Percentiles rank a stretch among this genome's conserved stretches.
These are phyloP conservation scores for Apiospora aurea DNA, from an alignment of 2,329 filamentous ascomycete genomes.

Conservation along the genomic window DNA sequence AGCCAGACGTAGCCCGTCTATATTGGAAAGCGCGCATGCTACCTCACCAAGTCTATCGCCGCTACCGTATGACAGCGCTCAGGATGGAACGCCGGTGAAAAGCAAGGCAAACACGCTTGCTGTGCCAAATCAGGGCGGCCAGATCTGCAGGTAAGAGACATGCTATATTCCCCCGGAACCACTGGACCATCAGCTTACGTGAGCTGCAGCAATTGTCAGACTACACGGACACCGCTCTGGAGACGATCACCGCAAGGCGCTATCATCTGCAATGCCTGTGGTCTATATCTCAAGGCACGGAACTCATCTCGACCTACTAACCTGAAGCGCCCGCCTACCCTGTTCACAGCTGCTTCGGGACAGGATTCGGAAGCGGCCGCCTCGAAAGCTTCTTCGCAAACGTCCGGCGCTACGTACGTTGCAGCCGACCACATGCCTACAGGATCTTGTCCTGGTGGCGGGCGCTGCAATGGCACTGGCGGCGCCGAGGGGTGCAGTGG, in stretches of 20 bases:
- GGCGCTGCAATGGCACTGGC: conserved; percentile 94
- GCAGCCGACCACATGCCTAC: conserved; percentile 75
- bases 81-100: conserved; percentile 22
- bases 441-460: conserved; percentile 95
- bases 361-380: conserved; percentile 50
- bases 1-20: conserved; percentile 24
- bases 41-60: conserved; percentile 28
- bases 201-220: conserved; percentile 82
- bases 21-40: conserved; percentile 25
- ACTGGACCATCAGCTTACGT: conserved; percentile 34
- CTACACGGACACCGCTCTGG: conserved; percentile 93
- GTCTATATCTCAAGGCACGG: conserved; percentile 90
- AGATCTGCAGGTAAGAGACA: conserved; percentile 43
- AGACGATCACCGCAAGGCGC: conserved; percentile 89
- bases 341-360: conserved; percentile 52
- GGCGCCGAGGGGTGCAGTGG: conserved; percentile 94
- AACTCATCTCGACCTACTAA: conserved; percentile 92
- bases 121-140: conserved; percentile 36
- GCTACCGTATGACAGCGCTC: conserved; percentile 23
- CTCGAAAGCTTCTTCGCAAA: conserved; percentile 48
- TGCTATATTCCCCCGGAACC: neutral
- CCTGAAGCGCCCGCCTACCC: conserved; percentile 76
- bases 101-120: conserved; percentile 27
- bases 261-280: conserved; percentile 97
- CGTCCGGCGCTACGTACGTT: conserved; percentile 72